phyloP scores from a whole-genome alignment of 140 eudicot species.

The Anethum foeniculum region DNA sequence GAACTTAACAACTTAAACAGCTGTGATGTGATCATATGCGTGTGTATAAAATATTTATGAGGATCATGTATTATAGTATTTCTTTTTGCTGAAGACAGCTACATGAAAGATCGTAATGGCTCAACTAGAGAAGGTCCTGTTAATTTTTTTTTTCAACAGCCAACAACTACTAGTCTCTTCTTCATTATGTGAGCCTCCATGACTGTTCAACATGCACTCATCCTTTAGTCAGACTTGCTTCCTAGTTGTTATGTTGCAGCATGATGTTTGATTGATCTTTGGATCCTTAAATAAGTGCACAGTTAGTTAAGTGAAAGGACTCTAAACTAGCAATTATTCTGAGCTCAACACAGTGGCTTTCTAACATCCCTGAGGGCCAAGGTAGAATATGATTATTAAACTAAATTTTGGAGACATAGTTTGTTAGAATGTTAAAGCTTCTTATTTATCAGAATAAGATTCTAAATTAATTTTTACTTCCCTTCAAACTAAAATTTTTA shows the following conservation, averaged over 20 bases:
- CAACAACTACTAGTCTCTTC: neutral
- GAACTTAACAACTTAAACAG: neutral
- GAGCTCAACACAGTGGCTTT: neutral
- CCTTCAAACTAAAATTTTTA: neutral
- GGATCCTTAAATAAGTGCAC: neutral
- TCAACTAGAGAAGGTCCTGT: neutral
- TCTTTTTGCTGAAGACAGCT: neutral
- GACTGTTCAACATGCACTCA: neutral
- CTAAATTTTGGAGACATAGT: neutral
- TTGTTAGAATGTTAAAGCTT: neutral
- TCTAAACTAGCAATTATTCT: neutral
- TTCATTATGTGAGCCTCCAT: constrained; percentile 7
- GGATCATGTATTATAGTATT: neutral
- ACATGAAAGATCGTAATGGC: neutral
- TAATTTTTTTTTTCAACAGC: neutral
- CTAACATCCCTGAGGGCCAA: neutral
- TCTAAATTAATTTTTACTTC: neutral
- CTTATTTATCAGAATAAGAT: neutral
- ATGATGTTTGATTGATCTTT: neutral
- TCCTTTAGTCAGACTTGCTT: neutral
- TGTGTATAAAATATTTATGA: neutral
- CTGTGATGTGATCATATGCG: neutral
- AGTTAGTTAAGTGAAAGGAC: neutral
- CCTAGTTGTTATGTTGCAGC: neutral
- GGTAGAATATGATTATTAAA: neutral